Percentiles rank a stretch among this genome's conserved stretches.
These are phyloP conservation scores for Calonectria fujianensis DNA, from an alignment of 2,329 filamentous ascomycete species.

Conservation along the genomic window DNA sequence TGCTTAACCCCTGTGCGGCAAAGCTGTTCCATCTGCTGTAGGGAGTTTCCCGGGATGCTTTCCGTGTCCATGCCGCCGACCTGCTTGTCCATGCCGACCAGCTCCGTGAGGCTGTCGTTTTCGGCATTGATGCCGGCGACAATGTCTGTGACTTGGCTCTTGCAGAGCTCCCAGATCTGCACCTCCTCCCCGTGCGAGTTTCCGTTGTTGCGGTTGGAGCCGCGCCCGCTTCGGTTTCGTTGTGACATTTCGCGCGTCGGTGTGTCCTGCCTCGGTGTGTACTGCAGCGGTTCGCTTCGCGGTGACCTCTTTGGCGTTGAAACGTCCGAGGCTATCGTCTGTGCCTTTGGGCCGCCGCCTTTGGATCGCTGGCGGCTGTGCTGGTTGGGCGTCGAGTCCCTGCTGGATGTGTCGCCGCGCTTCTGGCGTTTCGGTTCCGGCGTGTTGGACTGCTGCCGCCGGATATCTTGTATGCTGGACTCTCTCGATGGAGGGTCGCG, in stretches of 20 bases:
- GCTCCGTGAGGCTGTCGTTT: slow-evolving; percentile 63
- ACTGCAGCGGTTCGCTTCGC: slow-evolving; percentile 47
- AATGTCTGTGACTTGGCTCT: slow-evolving; percentile 63
- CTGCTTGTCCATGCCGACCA: slow-evolving; percentile 64
- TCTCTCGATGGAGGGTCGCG: slow-evolving; percentile 51
- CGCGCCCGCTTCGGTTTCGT: slow-evolving; percentile 66
- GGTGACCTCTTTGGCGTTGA: slow-evolving; percentile 53
- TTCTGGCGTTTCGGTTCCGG: slow-evolving; percentile 53
- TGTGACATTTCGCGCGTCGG: slow-evolving; percentile 63
- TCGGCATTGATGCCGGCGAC: slow-evolving; percentile 64
- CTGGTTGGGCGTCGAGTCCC: slow-evolving; percentile 54
- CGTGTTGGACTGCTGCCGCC: slow-evolving; percentile 49
- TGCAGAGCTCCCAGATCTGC: slow-evolving; percentile 65
- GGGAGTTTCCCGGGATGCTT: slow-evolving; percentile 60
- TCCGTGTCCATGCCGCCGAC: slow-evolving; percentile 63
- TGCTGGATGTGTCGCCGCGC: slow-evolving; percentile 53
- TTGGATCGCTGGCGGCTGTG: slow-evolving; percentile 47
- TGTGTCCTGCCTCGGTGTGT: slow-evolving; percentile 49
- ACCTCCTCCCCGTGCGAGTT: slow-evolving; percentile 66
- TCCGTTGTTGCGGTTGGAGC: slow-evolving; percentile 66
- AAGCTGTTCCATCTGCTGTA: slow-evolving; percentile 66
- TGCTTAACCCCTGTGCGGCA: slow-evolving; percentile 65
- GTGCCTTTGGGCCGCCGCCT: slow-evolving; percentile 46
- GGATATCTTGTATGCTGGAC: slow-evolving; percentile 52
- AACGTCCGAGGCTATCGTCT: slow-evolving; percentile 44